Evolutionary conservation across 140 eudicot species (phyloP).

Genomic region (Bidens hawaiensis): DNA sequence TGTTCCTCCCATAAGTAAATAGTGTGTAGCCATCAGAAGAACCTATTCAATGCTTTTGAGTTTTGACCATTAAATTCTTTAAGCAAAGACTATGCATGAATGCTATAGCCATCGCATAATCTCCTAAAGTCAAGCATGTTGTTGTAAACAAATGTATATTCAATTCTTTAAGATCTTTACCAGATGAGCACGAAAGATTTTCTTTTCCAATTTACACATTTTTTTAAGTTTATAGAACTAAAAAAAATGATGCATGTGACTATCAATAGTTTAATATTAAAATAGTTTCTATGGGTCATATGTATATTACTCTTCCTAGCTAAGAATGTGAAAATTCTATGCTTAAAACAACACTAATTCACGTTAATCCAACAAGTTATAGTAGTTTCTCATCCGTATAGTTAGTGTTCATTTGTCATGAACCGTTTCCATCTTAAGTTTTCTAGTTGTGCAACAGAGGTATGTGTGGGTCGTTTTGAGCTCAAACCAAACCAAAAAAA

Average conservation of each 20-base stretch:
- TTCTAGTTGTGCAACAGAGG: too few relatives aligned
- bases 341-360: too few relatives aligned
- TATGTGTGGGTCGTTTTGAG: too few relatives aligned
- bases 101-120: not conserved
- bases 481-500: too few relatives aligned
- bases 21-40: not conserved
- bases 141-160: slow-evolving; percentile 12
- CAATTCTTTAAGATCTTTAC: slow-evolving; percentile 5
- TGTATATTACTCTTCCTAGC: too few relatives aligned
- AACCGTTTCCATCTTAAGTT: too few relatives aligned
- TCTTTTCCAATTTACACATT: not conserved
- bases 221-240: not conserved
- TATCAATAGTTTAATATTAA: not conserved
- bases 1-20: not conserved
- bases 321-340: too few relatives aligned
- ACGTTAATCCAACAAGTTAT: too few relatives aligned
- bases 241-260: not conserved
- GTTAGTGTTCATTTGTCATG: too few relatives aligned
- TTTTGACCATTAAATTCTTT: not conserved
- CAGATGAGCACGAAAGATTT: not conserved
- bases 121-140: not conserved
- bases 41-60: slow-evolving; percentile 2
- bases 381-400: too few relatives aligned
- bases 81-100: not conserved
- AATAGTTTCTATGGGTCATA: not conserved